A percentile compares a stretch with the other conserved stretches of the same genome.
Conservation (phyloP, 176 grass and related monocot species). For the Metroxylon sagu region DNA sequence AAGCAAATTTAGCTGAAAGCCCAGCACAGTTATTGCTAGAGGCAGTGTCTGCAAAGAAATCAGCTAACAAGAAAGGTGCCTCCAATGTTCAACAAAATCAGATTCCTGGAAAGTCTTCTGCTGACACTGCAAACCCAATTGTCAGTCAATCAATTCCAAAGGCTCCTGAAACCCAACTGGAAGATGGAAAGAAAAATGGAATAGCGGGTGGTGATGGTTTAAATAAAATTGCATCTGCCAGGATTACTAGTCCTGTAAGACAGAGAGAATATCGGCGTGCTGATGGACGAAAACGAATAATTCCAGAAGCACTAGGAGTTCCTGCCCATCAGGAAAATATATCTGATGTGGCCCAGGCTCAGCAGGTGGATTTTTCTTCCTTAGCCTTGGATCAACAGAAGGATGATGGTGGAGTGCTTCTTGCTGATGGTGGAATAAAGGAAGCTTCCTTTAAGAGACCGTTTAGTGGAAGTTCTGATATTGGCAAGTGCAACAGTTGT, state of each 20-base stretch:
- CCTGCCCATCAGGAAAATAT: slow-evolving; percentile 65
- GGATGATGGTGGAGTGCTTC: slow-evolving; percentile 38
- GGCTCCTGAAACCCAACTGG: slow-evolving; percentile 42
- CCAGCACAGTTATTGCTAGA: slow-evolving; percentile 75
- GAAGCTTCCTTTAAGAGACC: slow-evolving; percentile 31
- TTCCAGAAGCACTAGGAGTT: slow-evolving; percentile 95
- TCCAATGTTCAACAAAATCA: slow-evolving; percentile 41
- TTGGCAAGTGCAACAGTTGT: slow-evolving; percentile 42
- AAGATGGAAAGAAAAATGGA: slow-evolving; percentile 47
- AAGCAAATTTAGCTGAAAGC: slow-evolving; percentile 90
- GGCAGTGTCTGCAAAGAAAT: slow-evolving; percentile 71
- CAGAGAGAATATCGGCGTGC: slow-evolving; percentile 91
- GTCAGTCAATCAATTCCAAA: slow-evolving; percentile 42
- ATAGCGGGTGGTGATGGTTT: slow-evolving; percentile 33
- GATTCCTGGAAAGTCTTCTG: slow-evolving; percentile 33
- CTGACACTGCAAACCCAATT: slow-evolving; percentile 32
- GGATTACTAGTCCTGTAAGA: slow-evolving; percentile 72
- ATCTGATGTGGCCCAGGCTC: slow-evolving; percentile 36
- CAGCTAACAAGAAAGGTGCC: slow-evolving; percentile 37
- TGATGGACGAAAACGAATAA: slow-evolving; percentile 97
- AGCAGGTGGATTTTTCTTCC: slow-evolving; percentile 50
- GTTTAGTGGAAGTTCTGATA: slow-evolving; percentile 10
- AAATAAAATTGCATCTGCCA: slow-evolving; percentile 32
- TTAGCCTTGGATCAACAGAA: slow-evolving; percentile 15
- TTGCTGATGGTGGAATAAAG: slow-evolving; percentile 35